Evolutionary conservation across 208 protist species (phyloP).

Genomic region (Trypanosoma melophagium): DNA sequence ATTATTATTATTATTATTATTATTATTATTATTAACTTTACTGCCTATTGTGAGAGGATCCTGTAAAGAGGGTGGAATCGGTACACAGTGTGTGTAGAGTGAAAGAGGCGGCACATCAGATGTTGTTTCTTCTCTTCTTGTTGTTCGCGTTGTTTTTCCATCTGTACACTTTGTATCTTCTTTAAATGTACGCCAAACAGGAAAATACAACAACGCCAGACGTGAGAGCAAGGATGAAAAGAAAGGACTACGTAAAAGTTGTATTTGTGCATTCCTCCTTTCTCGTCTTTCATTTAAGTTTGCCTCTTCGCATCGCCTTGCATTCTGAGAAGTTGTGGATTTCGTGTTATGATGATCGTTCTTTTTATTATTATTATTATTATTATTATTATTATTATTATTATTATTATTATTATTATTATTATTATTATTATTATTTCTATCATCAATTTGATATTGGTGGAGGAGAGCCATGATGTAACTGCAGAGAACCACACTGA

Average conservation of each 20-base stretch:
- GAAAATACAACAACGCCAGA: slow-evolving; percentile 18
- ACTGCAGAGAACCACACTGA: slow-evolving; percentile 13
- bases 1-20: background rate
- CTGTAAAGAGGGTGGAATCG: background rate
- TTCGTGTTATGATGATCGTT: too few species aligned
- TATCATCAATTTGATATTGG: background rate
- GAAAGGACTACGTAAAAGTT: background rate
- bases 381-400: background rate
- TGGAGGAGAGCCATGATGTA: slow-evolving; percentile 9
- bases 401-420: background rate
- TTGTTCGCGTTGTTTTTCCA: background rate
- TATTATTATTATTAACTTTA: background rate
- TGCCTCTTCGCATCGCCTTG: too few species aligned
- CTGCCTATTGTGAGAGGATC: background rate
- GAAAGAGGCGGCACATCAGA: too few species aligned
- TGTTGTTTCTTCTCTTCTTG: background rate
- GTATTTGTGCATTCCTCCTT: background rate
- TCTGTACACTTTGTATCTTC: background rate
- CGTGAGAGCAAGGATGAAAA: slow-evolving; percentile 11
- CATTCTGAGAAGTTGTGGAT: too few species aligned
- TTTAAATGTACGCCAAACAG: slow-evolving; percentile 14
- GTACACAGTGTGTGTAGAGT: slow-evolving; percentile 15
- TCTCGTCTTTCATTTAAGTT: too few species aligned
- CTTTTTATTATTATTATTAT: background rate
- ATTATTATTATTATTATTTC: background rate